phyloP scores from a whole-genome alignment of 306 rosid species.

The Medicago ruthenica region DNA sequence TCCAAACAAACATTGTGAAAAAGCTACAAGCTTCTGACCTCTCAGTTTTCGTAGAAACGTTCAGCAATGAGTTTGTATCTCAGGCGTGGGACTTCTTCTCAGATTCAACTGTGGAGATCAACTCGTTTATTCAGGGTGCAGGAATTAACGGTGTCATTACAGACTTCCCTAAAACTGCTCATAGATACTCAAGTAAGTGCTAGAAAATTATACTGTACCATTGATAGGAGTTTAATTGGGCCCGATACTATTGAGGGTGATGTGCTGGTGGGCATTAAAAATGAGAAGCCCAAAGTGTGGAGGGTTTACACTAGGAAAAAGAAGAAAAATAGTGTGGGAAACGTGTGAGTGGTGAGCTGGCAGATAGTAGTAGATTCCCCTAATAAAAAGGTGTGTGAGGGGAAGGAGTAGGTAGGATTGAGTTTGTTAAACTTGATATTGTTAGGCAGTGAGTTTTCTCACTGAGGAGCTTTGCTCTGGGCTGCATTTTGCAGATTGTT shows the following conservation, averaged over 20 bases:
- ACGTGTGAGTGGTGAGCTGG: background rate
- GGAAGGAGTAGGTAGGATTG: background rate
- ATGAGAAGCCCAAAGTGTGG: too few species aligned
- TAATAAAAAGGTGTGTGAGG: background rate
- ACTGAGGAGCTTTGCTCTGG: too few species aligned
- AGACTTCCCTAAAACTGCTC: constrained; percentile 77
- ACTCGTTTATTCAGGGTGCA: constrained; percentile 55
- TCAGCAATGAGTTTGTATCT: constrained; percentile 89
- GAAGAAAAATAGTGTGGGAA: background rate
- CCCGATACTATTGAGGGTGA: too few species aligned
- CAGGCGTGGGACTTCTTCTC: constrained; percentile 97
- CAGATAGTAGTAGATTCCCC: background rate
- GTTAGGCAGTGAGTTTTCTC: background rate
- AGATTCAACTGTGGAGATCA: constrained; percentile 85
- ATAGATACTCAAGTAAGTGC: constrained; percentile 86
- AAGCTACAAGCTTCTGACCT: constrained; percentile 58
- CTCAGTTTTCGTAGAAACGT: constrained; percentile 74
- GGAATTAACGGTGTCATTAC: constrained; percentile 75
- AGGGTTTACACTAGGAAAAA: background rate
- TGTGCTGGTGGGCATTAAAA: too few species aligned
- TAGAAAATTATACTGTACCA: constrained; percentile 17
- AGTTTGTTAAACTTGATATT: background rate
- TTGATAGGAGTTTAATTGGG: too few species aligned
- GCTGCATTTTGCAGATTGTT: too few species aligned
- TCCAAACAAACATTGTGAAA: constrained; percentile 46